These are phyloP conservation scores for Diaporthe vaccinii DNA, from an alignment of 2,329 filamentous ascomycete genomes.

Conservation along the genomic window DNA sequence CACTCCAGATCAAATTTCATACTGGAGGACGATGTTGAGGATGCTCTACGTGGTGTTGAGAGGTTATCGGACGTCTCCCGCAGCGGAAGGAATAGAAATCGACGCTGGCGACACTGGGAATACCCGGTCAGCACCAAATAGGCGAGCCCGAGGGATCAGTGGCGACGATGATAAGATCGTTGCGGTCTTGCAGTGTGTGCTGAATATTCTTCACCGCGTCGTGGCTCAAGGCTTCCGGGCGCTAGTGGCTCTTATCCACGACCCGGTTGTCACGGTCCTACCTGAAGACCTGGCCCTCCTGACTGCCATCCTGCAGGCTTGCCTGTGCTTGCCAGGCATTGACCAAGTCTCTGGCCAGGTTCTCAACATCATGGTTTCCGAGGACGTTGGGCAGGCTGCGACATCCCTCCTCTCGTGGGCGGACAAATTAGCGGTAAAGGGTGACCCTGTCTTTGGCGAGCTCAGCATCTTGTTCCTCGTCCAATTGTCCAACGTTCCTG, in stretches of 20 bases:
- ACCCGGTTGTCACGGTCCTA: slow-evolving; percentile 72
- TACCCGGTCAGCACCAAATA: not conserved
- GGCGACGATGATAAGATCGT: slow-evolving; percentile 55
- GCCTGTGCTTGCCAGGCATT: slow-evolving; percentile 82
- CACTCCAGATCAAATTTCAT: slow-evolving; percentile 66
- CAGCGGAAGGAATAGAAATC: slow-evolving; percentile 37
- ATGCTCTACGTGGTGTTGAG: slow-evolving; percentile 87
- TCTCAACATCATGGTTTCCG: slow-evolving; percentile 76
- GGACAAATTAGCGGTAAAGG: slow-evolving; percentile 81
- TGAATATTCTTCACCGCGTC: slow-evolving; percentile 84
- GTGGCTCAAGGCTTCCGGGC: slow-evolving; percentile 87
- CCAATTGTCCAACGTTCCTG: slow-evolving; percentile 84
- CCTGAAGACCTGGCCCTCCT: slow-evolving; percentile 89
- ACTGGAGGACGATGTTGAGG: slow-evolving; percentile 87
- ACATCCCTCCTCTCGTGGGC: slow-evolving; percentile 94
- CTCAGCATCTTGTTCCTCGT: slow-evolving; percentile 91
- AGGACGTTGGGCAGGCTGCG: slow-evolving; percentile 84
- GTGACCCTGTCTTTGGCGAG: slow-evolving; percentile 93
- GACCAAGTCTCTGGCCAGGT: slow-evolving; percentile 79
- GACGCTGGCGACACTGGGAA: not conserved
- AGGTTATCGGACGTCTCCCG: slow-evolving; percentile 65
- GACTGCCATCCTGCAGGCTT: slow-evolving; percentile 88
- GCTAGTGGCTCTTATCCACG: slow-evolving; percentile 85
- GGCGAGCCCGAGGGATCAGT: slow-evolving; percentile 47
- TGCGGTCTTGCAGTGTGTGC: slow-evolving; percentile 70